Evolutionary conservation across 257 asterid species (phyloP), one percentile per base, ranked within the genome.

Genomic region (Galeopsis tetrahit): DNA sequence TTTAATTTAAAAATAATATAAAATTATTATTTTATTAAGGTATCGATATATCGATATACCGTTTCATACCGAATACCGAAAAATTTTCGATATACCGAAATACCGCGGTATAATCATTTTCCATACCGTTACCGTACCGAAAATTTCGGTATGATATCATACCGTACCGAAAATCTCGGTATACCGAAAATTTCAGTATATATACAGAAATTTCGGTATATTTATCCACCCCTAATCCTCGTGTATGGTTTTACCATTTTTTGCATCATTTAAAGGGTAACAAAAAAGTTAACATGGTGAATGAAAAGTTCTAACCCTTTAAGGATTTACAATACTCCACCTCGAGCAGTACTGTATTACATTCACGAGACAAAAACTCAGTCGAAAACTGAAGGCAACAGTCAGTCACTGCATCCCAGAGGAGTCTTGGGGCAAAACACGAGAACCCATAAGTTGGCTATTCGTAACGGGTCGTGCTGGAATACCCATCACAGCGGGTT

Each of bases 351-450:
- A 10, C 51, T 44, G 10, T 14, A 44, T 44, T n/a, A 44, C 2
- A 13, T 46, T 46, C 53, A 5, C n/a, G 31, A 15, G 32, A 55
- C 61, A 17, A 55, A 55, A 21, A 6, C 11, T 4, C 35, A 55
- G 61, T 7, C 35, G 61, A 53, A 52, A 2, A 2, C 59, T 10
- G 7, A n/a, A 49, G 21, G 34, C 34, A 6, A 59, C 4, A 51
- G 28, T 82, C 81, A 78, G 34, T 21, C 28, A 78, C 32, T 63
- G 74, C 72, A 64, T 77, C 76, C 83, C 76, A 15, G 84, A 55
- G 15, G 86, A 69, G 38, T 28, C 74, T 17, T 71, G 68, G 0
- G 85, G 82, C 52, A 70, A 15, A 68, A 28, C 44, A 10, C 78
- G 77, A 0, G 85, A 53, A 58, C 31, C 60, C 38, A 72, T 69